These are phyloP conservation scores for Spiromastix sp. DNA, from an alignment of 2,329 filamentous ascomycete genomes.

Conservation along the genomic window DNA sequence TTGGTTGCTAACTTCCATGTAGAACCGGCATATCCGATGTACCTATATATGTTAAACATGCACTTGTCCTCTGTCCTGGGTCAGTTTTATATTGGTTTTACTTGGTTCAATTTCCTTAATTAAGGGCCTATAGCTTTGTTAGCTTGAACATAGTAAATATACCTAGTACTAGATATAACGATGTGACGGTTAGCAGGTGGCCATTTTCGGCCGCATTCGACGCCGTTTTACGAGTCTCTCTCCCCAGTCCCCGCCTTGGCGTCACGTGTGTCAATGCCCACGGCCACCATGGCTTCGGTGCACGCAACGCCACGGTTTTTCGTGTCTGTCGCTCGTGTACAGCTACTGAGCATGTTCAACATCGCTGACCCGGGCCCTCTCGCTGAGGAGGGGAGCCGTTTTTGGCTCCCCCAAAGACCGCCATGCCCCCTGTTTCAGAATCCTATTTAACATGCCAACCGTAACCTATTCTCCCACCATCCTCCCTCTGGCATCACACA, in stretches of 20 bases:
- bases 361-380: neutral
- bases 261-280: constrained; percentile 10
- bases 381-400: constrained; percentile 3
- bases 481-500: neutral
- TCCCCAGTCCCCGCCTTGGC: constrained; percentile 12
- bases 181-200: constrained; percentile 15
- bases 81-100: too few relatives aligned
- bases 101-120: too few relatives aligned
- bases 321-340: too few relatives aligned
- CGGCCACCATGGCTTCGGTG: constrained; percentile 6
- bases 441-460: too few relatives aligned
- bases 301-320: constrained; percentile 3
- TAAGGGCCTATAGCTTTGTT: too few relatives aligned
- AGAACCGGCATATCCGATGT: too few relatives aligned
- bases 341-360: neutral
- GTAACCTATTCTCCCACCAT: neutral
- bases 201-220: constrained; percentile 11
- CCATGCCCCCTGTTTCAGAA: constrained; percentile 5
- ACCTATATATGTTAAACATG: too few relatives aligned
- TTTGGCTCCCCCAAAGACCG: constrained; percentile 7
- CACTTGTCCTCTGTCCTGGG: too few relatives aligned
- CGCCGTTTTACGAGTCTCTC: constrained; percentile 13
- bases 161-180: too few relatives aligned
- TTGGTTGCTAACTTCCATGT: too few relatives aligned
- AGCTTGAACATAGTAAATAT: too few relatives aligned